phyloP scores from a whole-genome alignment of 345 rosid species.

The Linum trigynum region DNA sequence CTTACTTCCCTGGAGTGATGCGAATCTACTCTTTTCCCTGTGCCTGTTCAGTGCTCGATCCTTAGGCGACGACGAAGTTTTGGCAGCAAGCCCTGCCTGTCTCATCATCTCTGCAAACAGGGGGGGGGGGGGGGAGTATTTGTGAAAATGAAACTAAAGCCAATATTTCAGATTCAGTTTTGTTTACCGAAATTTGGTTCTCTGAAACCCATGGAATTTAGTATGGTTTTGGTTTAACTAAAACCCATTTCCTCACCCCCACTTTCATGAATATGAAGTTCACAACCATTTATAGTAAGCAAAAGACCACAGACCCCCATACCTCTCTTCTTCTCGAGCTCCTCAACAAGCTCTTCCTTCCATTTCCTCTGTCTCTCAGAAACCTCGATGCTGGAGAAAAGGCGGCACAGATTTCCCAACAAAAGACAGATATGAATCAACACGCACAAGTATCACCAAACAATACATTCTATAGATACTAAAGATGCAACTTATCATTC shows the following conservation, averaged over 20 bases:
- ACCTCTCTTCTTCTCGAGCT: conserved; percentile 88
- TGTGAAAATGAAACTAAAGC: background rate
- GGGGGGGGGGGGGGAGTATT: conserved; percentile 3
- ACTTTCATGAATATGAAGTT: background rate
- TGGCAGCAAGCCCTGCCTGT: conserved; percentile 58
- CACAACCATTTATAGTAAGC: background rate
- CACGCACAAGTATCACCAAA: background rate
- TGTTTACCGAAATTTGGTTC: too few species aligned
- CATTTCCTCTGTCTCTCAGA: conserved; percentile 75
- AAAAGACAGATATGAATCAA: conserved; percentile 2
- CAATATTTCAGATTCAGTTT: background rate
- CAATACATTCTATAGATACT: too few species aligned
- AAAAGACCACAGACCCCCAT: conserved; percentile 16
- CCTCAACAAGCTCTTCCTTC: conserved; percentile 96
- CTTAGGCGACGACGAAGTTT: conserved; percentile 56
- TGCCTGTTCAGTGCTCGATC: conserved; percentile 56
- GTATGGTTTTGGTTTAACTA: too few species aligned
- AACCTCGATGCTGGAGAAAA: conserved; percentile 34
- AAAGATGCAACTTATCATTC: conserved; percentile 4
- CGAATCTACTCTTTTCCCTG: conserved; percentile 81
- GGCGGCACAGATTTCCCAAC: conserved; percentile 18
- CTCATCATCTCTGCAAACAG: conserved; percentile 72
- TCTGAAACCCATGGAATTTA: too few species aligned
- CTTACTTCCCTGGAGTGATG: conserved; percentile 67
- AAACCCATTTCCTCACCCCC: too few species aligned